Evolutionary conservation across 2,329 filamentous ascomycete species (phyloP), one percentile per base, ranked within the genome.

Genomic region (Clonostachys byssicola): DNA sequence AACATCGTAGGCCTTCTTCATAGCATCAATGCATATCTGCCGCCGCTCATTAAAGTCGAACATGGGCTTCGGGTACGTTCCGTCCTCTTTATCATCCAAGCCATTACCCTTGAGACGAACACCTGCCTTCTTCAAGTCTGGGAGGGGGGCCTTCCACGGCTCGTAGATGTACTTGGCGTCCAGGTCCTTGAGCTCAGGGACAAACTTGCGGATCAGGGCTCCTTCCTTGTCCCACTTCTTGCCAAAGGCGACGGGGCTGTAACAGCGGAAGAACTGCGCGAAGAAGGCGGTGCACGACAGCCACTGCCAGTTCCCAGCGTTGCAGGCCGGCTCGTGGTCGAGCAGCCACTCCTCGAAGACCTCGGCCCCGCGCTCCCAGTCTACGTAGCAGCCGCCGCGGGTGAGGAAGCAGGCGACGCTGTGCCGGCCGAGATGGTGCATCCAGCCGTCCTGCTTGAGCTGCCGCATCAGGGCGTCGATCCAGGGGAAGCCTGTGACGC

Each of bases 391-490:
- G 1, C 88, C 88, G 2, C 88, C 87, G 4, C 88, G 73, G 1
- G 88, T 91, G n/a, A 92, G 72, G 60, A 92, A 92, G 60, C 86
- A 91, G 0, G 88, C 88, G 0, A 92, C 83, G n/a, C 83, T 78
- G 62, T 92, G 88, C 1, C 88, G 77, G 3, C 86, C 88, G 0
- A 91, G 73, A 60, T 92, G 88, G 59, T 92, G 87, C 9, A 91
- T 88, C 87, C 87, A 92, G 30, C 88, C 88, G 60, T 90, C 86
- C 3, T 72, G 61, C 13, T 75, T 72, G 13, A 92, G 72, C 62
- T 91, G 87, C 1, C 86, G 79, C 88, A 92, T 91, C 39, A 91
- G 71, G 0, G 86, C 86, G 57, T 92, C 88, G 54, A 92, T 89
- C 80, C 85, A 91, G 0, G 88, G 88, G 51, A 91, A 91, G 0